phyloP scores from a whole-genome alignment of 192 early-diverging fungal species.

The Dissophora ornata region DNA sequence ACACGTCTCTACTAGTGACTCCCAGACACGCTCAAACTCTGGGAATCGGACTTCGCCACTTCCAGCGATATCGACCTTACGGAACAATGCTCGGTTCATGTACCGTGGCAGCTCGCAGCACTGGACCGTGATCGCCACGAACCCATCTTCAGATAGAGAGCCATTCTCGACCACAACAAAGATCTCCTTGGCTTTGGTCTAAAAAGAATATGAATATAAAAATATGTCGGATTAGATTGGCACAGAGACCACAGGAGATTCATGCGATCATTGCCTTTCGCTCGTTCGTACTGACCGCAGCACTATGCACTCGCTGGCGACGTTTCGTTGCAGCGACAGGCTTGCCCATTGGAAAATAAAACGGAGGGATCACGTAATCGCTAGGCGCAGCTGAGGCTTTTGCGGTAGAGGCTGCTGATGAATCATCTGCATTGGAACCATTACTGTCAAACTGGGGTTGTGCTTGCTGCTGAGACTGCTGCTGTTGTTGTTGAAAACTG shows the following conservation, averaged over 20 bases:
- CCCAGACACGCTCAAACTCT: slow-evolving; percentile 50
- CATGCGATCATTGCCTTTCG: not conserved
- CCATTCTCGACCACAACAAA: slow-evolving; percentile 34
- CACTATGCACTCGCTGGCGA: slow-evolving; percentile 19
- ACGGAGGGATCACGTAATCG: slow-evolving; percentile 37
- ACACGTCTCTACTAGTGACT: slow-evolving; percentile 35
- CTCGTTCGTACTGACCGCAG: slow-evolving; percentile 11
- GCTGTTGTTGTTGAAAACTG: slow-evolving; percentile 23
- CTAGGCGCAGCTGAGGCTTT: not conserved
- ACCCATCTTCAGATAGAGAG: slow-evolving; percentile 53
- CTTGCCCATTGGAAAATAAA: slow-evolving; percentile 44
- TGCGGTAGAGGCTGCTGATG: not conserved
- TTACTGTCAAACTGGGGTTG: not conserved
- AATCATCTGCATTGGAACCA: not conserved
- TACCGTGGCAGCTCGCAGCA: slow-evolving; percentile 74
- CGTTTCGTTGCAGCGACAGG: slow-evolving; percentile 39
- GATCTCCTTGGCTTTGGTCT: slow-evolving; percentile 42
- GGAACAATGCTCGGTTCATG: slow-evolving; percentile 75
- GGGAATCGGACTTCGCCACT: slow-evolving; percentile 25
- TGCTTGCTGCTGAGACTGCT: not conserved
- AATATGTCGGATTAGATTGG: no score
- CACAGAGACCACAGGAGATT: no score
- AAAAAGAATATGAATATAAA: no score
- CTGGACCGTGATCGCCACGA: slow-evolving; percentile 59
- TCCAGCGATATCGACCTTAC: slow-evolving; percentile 38